These are phyloP conservation scores for Phycomyces blakesleeanus DNA, from an alignment of 192 early-diverging fungal species.

Conservation along the genomic window DNA sequence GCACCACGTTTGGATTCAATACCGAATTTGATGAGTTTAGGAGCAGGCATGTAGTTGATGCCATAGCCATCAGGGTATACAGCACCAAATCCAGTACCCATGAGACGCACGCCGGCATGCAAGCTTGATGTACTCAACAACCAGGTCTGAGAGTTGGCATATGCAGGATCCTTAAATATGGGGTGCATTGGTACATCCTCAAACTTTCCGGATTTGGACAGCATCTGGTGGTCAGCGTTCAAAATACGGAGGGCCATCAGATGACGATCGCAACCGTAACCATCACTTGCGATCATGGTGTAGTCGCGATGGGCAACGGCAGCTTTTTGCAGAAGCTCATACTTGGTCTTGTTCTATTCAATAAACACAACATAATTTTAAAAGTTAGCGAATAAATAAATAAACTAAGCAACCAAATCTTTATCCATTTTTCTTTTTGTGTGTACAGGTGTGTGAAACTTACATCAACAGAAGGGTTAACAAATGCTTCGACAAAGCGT, in stretches of 20 bases:
- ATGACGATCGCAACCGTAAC: constrained; percentile 80
- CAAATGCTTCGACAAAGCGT: constrained; percentile 66
- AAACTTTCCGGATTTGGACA: constrained; percentile 6
- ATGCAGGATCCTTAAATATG: constrained; percentile 66
- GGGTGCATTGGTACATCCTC: constrained; percentile 47
- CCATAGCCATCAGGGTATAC: constrained; percentile 80
- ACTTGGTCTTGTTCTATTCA: constrained; percentile 47
- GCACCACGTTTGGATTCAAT: constrained; percentile 65
- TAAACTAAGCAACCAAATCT: too few species aligned
- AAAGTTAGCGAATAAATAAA: neutral
- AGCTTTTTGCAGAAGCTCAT: constrained; percentile 59
- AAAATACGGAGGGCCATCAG: constrained; percentile 70
- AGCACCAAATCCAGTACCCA: constrained; percentile 85
- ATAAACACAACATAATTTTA: neutral
- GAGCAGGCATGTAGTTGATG: constrained; percentile 79
- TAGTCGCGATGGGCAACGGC: constrained; percentile 63
- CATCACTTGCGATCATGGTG: constrained; percentile 67
- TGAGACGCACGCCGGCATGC: constrained; percentile 61
- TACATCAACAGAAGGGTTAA: constrained; percentile 32
- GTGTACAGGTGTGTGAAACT: too few species aligned
- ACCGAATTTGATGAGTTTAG: constrained; percentile 68
- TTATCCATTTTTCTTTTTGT: too few species aligned
- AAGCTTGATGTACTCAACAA: constrained; percentile 75
- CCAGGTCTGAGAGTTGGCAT: constrained; percentile 64
- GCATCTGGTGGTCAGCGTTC: constrained; percentile 36